These are phyloP conservation scores for Aspergillus sclerotiicarbonarius DNA, from an alignment of 495 filamentous ascomycete species.

Conservation along the genomic window DNA sequence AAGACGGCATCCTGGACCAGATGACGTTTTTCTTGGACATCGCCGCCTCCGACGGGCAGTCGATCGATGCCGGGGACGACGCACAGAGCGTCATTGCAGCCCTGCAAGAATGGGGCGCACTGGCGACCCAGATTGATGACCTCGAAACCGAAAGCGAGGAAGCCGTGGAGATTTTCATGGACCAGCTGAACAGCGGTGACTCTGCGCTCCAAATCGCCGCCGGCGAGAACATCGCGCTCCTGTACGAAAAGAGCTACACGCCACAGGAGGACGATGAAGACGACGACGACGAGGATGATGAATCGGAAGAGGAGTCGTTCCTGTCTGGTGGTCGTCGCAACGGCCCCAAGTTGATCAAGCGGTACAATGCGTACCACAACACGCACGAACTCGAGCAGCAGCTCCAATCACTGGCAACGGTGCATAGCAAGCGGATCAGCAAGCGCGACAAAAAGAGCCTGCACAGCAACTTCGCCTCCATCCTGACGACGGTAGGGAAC, in stretches of 20 bases:
- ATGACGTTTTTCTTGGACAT: conserved; percentile 87
- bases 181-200: conserved; percentile 80
- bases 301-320: conserved; percentile 47
- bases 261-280: conserved; percentile 61
- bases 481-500: conserved; percentile 79
- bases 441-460: conserved; percentile 77
- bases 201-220: conserved; percentile 78
- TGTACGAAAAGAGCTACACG: conserved; percentile 81
- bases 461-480: conserved; percentile 75
- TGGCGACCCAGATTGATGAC: conserved; percentile 80
- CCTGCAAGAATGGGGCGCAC: conserved; percentile 82
- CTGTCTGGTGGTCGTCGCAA: conserved; percentile 22
- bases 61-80: conserved; percentile 71
- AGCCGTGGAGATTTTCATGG: conserved; percentile 81
- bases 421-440: conserved; percentile 69
- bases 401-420: conserved; percentile 52
- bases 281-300: conserved; percentile 62
- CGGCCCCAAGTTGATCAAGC: conserved; percentile 61
- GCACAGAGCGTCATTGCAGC: conserved; percentile 77
- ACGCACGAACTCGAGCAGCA: conserved; percentile 52
- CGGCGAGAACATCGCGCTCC: conserved; percentile 83
- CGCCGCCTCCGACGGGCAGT: conserved; percentile 76
- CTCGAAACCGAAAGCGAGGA: conserved; percentile 69
- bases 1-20: conserved; percentile 66
- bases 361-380: conserved; percentile 57